Percentiles rank a stretch among this genome's conserved stretches.
These are phyloP conservation scores for Keithomyces neogunnii DNA, from an alignment of 2,329 filamentous ascomycete genomes.

Conservation along the genomic window DNA sequence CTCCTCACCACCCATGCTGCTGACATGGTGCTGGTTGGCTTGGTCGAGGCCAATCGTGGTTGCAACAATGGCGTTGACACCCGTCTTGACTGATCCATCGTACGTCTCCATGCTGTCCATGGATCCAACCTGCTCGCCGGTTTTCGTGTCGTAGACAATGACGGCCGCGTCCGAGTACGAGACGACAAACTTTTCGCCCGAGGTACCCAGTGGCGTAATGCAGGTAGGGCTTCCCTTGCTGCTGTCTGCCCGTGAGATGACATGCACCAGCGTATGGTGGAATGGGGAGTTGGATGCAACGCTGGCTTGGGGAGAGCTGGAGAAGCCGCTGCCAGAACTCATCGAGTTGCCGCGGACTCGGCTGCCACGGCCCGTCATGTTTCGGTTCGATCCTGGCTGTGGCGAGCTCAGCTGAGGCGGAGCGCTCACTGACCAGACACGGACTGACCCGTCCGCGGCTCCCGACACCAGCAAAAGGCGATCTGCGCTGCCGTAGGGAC, in stretches of 20 bases:
- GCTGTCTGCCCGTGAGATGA: slow-evolving; percentile 63
- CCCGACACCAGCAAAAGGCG: slow-evolving; percentile 86
- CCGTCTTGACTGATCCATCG: slow-evolving; percentile 68
- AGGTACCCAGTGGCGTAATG: slow-evolving; percentile 78
- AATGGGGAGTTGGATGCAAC: slow-evolving; percentile 80
- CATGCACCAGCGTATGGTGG: slow-evolving; percentile 79
- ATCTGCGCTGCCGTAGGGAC: slow-evolving; percentile 70
- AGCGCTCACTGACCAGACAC: slow-evolving; percentile 89
- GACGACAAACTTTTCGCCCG: slow-evolving; percentile 85
- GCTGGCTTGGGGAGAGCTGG: slow-evolving; percentile 81
- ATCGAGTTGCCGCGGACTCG: slow-evolving; percentile 86
- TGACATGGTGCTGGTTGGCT: slow-evolving; percentile 41
- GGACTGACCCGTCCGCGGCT: slow-evolving; percentile 81
- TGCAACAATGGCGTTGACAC: slow-evolving; percentile 85
- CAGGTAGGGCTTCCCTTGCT: slow-evolving; percentile 72
- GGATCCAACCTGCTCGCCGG: slow-evolving; percentile 80
- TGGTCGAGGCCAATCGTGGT: slow-evolving; percentile 79
- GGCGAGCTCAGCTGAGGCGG: slow-evolving; percentile 81
- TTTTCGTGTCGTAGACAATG: slow-evolving; percentile 84
- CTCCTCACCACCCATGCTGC: slow-evolving; percentile 62
- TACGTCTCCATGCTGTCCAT: slow-evolving; percentile 96
- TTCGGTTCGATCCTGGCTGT: slow-evolving; percentile 56
- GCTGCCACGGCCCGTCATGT: slow-evolving; percentile 51
- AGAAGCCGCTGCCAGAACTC: slow-evolving; percentile 87
- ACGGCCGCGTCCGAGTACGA: slow-evolving; percentile 87